Evolutionary conservation across 768 basidiomycete species (phyloP), one percentile per base, ranked within the genome.

Genomic region (Russula vinacea): DNA sequence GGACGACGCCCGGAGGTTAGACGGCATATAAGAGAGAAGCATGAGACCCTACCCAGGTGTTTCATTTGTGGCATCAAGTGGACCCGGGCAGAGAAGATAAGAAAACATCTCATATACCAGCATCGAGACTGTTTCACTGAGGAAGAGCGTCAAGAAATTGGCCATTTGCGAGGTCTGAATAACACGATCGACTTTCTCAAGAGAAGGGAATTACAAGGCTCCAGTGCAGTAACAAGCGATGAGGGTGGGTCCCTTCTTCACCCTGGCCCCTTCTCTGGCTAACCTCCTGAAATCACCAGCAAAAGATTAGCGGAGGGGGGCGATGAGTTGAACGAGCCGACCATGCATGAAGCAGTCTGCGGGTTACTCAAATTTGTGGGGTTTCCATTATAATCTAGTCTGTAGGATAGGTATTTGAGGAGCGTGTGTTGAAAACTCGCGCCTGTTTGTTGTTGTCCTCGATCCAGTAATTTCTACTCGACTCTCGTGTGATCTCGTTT

Each of bases 21-120:
- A 33, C 42, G 56, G 9, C 62, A 63, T 22, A 6, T 2, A 2
- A 52, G 32, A 17, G 62, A 63, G 22, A 58, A 37, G 9, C 62
- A 63, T n/a, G 11, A 19, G 2, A 19, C 9, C 14, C 33, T 5
- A 24, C 50, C 9, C 33, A 22, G 47, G 50, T 63, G 62, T 22
- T 40, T 57, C 29, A 53, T 63, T 26, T 63, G 62, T 3, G 5
- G 26, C 19, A 8, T 8, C 33, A 45, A 24, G n/a, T 63, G 62
- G 62, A 53, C 17, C 24, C 56, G 62, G 19, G 50, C 56, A 26
- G 50, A 26, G 32, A 33, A 14, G 9, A 26, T 63, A 24, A 57
- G 56, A 16, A 6, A 0, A 3, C 62, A 63, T 29, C 22, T 63
- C 32, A 5, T 52, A 44, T 26, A 2, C 9, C 4, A 16, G 22